Percentiles rank a stretch among this genome's conserved stretches.
phyloP scores from a whole-genome alignment of 2,329 filamentous ascomycete genomes.

The Epichloe bromicola region DNA sequence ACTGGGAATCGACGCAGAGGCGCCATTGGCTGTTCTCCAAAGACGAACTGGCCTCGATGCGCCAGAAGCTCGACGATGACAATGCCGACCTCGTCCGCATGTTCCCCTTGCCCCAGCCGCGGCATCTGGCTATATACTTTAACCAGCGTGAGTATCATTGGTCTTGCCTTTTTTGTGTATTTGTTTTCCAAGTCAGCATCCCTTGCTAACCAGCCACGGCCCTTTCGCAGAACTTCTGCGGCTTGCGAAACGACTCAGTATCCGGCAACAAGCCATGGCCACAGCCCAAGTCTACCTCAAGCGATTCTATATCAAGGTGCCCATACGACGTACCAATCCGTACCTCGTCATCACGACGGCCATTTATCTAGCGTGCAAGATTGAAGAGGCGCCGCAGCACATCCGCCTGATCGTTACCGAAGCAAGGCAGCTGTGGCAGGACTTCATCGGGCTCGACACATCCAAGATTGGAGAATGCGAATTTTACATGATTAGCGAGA shows the following conservation, averaged over 20 bases:
- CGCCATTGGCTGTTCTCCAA: slow-evolving; percentile 84
- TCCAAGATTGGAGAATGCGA: slow-evolving; percentile 87
- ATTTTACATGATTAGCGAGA: slow-evolving; percentile 81
- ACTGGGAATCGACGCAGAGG: slow-evolving; percentile 89
- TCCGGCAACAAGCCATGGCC: slow-evolving; percentile 83
- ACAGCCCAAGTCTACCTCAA: slow-evolving; percentile 93
- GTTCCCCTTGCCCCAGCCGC: slow-evolving; percentile 69
- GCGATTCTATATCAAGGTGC: slow-evolving; percentile 81
- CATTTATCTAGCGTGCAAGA: slow-evolving; percentile 91
- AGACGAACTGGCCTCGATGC: slow-evolving; percentile 61
- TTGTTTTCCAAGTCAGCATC: not conserved
- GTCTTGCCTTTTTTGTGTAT: not conserved
- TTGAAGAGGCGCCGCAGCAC: slow-evolving; percentile 94
- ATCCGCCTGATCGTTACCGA: slow-evolving; percentile 84
- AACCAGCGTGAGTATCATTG: slow-evolving; percentile 55
- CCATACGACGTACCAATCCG: slow-evolving; percentile 84
- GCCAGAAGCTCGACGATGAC: slow-evolving; percentile 64
- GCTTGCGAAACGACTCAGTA: slow-evolving; percentile 68
- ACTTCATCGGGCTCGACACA: slow-evolving; percentile 62
- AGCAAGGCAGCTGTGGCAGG: slow-evolving; percentile 73
- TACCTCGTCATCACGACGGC: slow-evolving; percentile 89
- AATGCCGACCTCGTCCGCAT: slow-evolving; percentile 62
- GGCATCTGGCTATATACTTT: slow-evolving; percentile 82
- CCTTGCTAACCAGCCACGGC: not conserved
- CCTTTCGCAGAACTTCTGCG: slow-evolving; percentile 55